Base-by-base conservation (phyloP, 2,329 filamentous ascomycete species). In the Cytospora mali region DNA sequence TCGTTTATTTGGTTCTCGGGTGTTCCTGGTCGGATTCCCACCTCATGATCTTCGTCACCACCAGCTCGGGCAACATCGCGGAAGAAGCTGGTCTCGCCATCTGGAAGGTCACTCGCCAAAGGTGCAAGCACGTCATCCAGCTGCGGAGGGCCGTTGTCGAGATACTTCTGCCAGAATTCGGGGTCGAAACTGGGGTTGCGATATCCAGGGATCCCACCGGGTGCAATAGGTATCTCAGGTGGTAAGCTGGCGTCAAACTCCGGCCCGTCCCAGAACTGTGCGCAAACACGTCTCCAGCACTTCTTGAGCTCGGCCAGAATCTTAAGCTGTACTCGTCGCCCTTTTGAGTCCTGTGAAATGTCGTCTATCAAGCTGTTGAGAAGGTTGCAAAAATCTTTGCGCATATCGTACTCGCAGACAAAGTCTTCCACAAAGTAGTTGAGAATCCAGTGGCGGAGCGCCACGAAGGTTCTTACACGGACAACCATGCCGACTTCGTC, bases 351-450 rank as follows among this genome's bases (percentile, higher is more conserved):
- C 49, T 79, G 74, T 0, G 79, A 78, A 10, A 88, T 71, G 64
- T 88, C 85, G 18, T 81, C 78, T 4, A 85, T 81, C 52, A 88
- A 82, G 55, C 81, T 79, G 73, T 98, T 97, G 63, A 97, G 81
- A 10, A 93, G 81, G 33, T 87, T 81, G 75, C 94, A 97, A 72
- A 97, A 97, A 18, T 86, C 85, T 6, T 84, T 79, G 10, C 94
- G 88, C 33, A 98, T 80, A 51, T 84, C 80, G 71, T 89, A 88
- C 72, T 93, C 87, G 27, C 89, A 76, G 48, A 96, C 86, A 73
- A 97, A 99, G 73, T 99, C 95, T 72, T 99, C 95, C 61, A 91
- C 84, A 69, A 98, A 99, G 75, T 99, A 99, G 74, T 99, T 99
- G 66, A 99, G 78, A 62, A 98, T 93, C 95, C 95, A 99, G 75